Evolutionary conservation across 305 asterid genomes (phyloP).

Genomic region (Fraxinus nigra): DNA sequence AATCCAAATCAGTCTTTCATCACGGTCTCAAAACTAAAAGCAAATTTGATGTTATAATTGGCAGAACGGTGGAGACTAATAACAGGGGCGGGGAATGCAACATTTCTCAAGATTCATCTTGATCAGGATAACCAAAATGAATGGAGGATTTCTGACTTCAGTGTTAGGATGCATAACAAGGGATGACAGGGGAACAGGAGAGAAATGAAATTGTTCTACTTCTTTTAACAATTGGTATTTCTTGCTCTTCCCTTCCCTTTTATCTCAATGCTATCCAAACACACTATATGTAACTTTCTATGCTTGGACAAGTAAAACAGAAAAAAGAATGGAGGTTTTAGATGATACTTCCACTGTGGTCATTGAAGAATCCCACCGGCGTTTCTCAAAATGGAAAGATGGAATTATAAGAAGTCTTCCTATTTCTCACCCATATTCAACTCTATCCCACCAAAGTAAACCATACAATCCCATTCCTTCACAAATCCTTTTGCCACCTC

Average conservation of each 20-base stretch:
- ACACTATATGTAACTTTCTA: background rate
- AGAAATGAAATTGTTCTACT: background rate
- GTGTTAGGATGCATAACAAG: background rate
- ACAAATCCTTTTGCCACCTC: background rate
- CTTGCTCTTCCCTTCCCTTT: background rate
- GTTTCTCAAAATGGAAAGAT: background rate
- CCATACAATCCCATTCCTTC: background rate
- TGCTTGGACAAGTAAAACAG: background rate
- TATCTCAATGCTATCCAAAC: background rate
- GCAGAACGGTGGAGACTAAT: background rate
- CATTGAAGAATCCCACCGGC: background rate
- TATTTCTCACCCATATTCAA: background rate
- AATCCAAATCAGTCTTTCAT: background rate
- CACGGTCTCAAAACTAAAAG: background rate
- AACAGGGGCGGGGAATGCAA: background rate
- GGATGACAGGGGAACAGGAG: background rate
- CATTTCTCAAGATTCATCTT: background rate
- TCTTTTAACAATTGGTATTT: background rate
- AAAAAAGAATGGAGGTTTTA: background rate
- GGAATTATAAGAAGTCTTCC: background rate
- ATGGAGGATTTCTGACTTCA: background rate
- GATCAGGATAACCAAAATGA: background rate
- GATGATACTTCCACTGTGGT: background rate
- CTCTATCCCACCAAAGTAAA: background rate
- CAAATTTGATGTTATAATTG: background rate